phyloP scores from a whole-genome alignment of 768 basidiomycete genomes.

The Suillus ampliporus region DNA sequence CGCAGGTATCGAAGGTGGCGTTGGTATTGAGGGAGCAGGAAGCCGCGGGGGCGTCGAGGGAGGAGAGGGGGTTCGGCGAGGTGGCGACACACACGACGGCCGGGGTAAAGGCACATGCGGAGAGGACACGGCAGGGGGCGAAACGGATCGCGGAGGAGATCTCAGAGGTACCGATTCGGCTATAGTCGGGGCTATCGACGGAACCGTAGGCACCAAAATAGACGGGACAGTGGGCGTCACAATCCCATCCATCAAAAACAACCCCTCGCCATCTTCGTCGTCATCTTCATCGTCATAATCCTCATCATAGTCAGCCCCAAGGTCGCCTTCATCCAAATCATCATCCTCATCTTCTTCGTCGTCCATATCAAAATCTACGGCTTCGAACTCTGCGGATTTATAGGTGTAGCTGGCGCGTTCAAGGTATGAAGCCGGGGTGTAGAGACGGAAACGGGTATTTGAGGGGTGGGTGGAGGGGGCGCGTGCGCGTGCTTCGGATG shows the following conservation, averaged over 20 bases:
- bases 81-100: not conserved
- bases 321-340: conserved; percentile 36
- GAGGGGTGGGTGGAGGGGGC: not conserved
- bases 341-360: conserved; percentile 35
- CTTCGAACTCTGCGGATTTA: conserved; percentile 29
- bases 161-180: not conserved
- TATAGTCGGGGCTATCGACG: not conserved
- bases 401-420: conserved; percentile 35
- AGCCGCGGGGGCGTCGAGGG: not conserved
- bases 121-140: not conserved
- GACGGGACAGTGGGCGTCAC: not conserved
- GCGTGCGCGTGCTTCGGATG: conserved; percentile 30
- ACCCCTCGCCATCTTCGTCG: conserved; percentile 15
- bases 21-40: not conserved
- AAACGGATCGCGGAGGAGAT: not conserved
- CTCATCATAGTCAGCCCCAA: conserved; percentile 14
- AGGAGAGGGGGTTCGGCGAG: not conserved
- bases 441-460: conserved; percentile 33
- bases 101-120: not conserved
- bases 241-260: conserved; percentile 7
- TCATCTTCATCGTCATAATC: conserved; percentile 22
- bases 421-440: conserved; percentile 27
- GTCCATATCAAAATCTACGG: conserved; percentile 36
- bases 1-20: not conserved
- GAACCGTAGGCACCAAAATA: not conserved